A percentile compares a stretch with the other conserved stretches of the same genome.
Evolutionary conservation across 805 yeast genomes (phyloP).

Genomic region (Saccharomyces kudriavzevii): DNA sequence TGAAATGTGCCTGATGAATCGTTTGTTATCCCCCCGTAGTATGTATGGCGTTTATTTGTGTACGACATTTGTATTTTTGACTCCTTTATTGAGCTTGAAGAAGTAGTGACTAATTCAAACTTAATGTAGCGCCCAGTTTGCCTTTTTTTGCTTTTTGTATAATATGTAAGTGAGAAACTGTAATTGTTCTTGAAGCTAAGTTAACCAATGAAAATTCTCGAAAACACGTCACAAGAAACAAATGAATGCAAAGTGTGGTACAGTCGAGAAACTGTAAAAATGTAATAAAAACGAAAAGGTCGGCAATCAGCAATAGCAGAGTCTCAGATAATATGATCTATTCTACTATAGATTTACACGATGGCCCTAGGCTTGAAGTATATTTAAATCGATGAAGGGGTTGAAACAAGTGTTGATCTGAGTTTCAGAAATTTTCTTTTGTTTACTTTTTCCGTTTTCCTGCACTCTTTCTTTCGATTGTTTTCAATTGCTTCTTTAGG

Average conservation of each 20-base stretch:
- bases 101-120: background rate
- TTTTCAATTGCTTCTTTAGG: background rate
- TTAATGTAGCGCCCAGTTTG: background rate
- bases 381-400: background rate
- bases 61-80: constrained; percentile 11
- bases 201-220: background rate
- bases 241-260: background rate
- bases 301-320: background rate
- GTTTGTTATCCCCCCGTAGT: constrained; percentile 22
- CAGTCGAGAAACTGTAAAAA: background rate
- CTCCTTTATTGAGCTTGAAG: constrained; percentile 16
- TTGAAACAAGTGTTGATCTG: background rate
- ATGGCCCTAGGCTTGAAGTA: background rate
- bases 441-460: background rate
- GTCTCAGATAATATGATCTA: background rate
- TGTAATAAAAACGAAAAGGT: background rate
- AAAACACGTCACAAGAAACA: background rate
- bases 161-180: background rate
- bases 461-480: background rate
- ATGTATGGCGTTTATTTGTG: constrained; percentile 24
- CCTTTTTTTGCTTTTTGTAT: background rate
- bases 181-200: background rate
- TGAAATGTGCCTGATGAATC: background rate
- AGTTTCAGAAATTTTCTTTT: background rate
- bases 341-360: background rate